Conservation (phyloP, 2,329 filamentous ascomycete genomes). For the Venturia pyrina region DNA sequence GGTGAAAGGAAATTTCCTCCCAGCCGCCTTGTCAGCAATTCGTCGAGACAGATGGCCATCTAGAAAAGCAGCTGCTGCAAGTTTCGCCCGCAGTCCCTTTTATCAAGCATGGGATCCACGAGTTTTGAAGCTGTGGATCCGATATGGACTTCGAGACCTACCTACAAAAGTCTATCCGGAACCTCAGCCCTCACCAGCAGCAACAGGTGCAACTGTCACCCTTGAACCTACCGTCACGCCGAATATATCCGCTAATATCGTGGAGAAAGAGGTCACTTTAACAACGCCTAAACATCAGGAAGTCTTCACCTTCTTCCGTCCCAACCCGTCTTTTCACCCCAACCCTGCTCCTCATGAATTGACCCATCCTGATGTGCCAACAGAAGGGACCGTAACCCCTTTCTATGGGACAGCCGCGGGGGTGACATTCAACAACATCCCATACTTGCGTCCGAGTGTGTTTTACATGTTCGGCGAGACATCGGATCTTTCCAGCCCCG, state of each 20-base stretch:
- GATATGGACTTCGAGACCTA: conserved; percentile 63
- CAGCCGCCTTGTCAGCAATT: conserved; percentile 53
- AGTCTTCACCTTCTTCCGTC: conserved; percentile 66
- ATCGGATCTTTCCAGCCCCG: conserved; percentile 46
- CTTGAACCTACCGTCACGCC: conserved; percentile 19
- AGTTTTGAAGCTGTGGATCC: conserved; percentile 64
- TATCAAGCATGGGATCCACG: conserved; percentile 75
- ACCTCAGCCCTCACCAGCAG: conserved; percentile 7
- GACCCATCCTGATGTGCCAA: conserved; percentile 33
- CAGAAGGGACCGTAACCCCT: conserved; percentile 32
- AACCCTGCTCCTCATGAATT: conserved; percentile 28
- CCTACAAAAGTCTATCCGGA: conserved; percentile 53
- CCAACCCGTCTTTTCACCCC: conserved; percentile 40
- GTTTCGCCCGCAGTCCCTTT: conserved; percentile 61
- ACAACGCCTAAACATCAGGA: conserved; percentile 82
- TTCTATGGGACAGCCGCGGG: conserved; percentile 60
- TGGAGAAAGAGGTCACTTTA: conserved; percentile 51
- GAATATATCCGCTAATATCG: conserved; percentile 18
- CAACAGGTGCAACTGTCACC: conserved; percentile 9
- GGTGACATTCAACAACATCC: conserved; percentile 47
- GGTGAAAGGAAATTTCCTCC: conserved; percentile 29
- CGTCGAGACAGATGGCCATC: conserved; percentile 79
- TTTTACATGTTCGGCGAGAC: conserved; percentile 59
- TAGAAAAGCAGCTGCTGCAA: conserved; percentile 53
- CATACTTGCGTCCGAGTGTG: conserved; percentile 51